These are phyloP conservation scores for Aspergillus clavatus DNA, from an alignment of 2,329 filamentous ascomycete genomes.

Conservation along the genomic window DNA sequence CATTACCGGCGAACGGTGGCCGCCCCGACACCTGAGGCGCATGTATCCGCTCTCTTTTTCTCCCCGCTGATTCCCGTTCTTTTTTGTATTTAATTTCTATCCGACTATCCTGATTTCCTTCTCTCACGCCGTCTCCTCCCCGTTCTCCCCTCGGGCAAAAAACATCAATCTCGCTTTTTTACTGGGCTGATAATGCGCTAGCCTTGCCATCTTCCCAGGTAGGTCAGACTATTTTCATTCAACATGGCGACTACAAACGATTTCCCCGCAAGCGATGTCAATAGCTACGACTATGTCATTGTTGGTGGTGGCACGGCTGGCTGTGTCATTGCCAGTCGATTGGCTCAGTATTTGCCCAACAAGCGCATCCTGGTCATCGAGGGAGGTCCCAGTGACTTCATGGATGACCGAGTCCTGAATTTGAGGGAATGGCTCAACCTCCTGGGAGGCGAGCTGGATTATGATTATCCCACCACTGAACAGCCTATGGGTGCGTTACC, in stretches of 20 bases:
- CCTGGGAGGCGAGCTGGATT: constrained; percentile 82
- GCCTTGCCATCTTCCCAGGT: constrained; percentile 3
- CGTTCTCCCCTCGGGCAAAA: too few species aligned
- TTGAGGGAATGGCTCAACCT: constrained; percentile 82
- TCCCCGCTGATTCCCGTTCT: too few species aligned
- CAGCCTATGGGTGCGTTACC: constrained; percentile 65
- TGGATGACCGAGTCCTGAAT: constrained; percentile 79
- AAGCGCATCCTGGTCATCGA: constrained; percentile 80
- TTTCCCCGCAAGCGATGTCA: constrained; percentile 58
- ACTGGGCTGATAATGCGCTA: too few species aligned
- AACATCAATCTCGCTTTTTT: too few species aligned
- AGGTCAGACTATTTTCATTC: constrained; percentile 11
- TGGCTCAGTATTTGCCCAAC: constrained; percentile 77
- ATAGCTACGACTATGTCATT: constrained; percentile 77
- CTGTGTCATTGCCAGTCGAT: constrained; percentile 74
- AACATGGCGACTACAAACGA: constrained; percentile 62
- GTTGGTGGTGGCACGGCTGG: constrained; percentile 82
- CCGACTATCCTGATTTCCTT: constrained; percentile 5
- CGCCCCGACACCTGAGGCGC: neutral
- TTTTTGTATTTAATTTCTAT: too few species aligned
- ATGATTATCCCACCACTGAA: constrained; percentile 83
- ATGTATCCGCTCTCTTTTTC: constrained; percentile 1
- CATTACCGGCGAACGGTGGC: neutral
- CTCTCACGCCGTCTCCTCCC: too few species aligned
- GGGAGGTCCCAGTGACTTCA: constrained; percentile 82